Conservation (phyloP, 805 yeast species). For the Yamadazyma insecticola region DNA sequence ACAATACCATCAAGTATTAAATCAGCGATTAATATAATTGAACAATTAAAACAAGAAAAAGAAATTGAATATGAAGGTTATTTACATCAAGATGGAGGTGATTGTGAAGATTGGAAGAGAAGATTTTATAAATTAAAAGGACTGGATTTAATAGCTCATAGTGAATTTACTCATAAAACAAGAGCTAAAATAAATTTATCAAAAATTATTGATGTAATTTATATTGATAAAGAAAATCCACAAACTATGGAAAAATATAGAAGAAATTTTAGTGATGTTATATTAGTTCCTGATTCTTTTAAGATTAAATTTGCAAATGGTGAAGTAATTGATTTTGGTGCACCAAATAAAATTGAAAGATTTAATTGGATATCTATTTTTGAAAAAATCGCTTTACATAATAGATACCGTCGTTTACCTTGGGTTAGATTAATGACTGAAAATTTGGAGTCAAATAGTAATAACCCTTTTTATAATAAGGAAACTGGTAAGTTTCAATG, state of each 20-base stretch:
- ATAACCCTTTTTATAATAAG: constrained; percentile 7
- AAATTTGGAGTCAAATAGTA: constrained; percentile 6
- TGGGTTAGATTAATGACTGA: constrained; percentile 53
- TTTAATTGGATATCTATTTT: constrained; percentile 60
- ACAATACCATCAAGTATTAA: constrained; percentile 66
- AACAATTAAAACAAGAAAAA: constrained; percentile 25
- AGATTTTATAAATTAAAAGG: constrained; percentile 75
- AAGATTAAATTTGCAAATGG: constrained; percentile 72
- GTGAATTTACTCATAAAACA: constrained; percentile 62
- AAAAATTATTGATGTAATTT: constrained; percentile 54
- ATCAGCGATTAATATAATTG: constrained; percentile 34
- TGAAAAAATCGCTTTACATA: constrained; percentile 51
- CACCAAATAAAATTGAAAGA: constrained; percentile 63
- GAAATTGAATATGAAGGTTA: constrained; percentile 52
- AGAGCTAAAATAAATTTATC: constrained; percentile 72
- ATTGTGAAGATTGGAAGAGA: constrained; percentile 66
- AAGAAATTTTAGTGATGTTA: constrained; percentile 70
- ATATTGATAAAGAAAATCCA: constrained; percentile 36
- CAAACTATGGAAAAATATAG: constrained; percentile 24
- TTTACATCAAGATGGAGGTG: constrained; percentile 90
- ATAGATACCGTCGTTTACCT: constrained; percentile 52
- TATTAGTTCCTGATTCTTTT: constrained; percentile 68
- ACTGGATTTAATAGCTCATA: constrained; percentile 67
- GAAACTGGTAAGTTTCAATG: constrained; percentile 6
- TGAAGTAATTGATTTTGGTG: constrained; percentile 81